A percentile compares a stretch with the other conserved stretches of the same genome.
These are phyloP conservation scores for Fomitiporia mediterranea DNA, from an alignment of 1,284 basidiomycete species.

Conservation along the genomic window DNA sequence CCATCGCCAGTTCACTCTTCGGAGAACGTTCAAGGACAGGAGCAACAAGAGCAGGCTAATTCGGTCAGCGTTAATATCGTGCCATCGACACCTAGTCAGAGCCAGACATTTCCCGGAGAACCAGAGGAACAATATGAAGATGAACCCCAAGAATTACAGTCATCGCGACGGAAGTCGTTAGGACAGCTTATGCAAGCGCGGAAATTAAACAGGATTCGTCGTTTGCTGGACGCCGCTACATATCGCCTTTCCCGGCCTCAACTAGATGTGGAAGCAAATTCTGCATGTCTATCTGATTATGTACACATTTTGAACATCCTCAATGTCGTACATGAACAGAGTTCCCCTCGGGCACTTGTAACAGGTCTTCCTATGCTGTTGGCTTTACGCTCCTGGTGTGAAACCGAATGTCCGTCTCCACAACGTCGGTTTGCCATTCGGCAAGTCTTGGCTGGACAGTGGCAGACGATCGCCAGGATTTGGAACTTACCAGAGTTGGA, in stretches of 20 bases:
- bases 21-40: constrained; percentile 6
- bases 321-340: constrained; percentile 58
- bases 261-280: constrained; percentile 36
- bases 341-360: constrained; percentile 71
- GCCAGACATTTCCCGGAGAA: constrained; percentile 25
- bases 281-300: constrained; percentile 71
- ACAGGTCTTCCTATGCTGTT: constrained; percentile 84
- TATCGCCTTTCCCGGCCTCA: constrained; percentile 39
- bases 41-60: not conserved
- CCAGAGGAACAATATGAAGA: constrained; percentile 14
- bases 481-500: constrained; percentile 64
- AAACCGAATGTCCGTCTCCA: constrained; percentile 3
- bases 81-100: constrained; percentile 34
- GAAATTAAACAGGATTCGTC: constrained; percentile 51
- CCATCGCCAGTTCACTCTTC: constrained; percentile 39
- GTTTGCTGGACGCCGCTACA: constrained; percentile 45
- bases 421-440: constrained; percentile 56
- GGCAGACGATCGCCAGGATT: constrained; percentile 40
- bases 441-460: constrained; percentile 61
- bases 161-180: constrained; percentile 45
- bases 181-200: constrained; percentile 43
- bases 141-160: constrained; percentile 25
- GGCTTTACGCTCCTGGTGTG: constrained; percentile 49
- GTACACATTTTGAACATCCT: constrained; percentile 70
- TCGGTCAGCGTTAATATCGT: constrained; percentile 33